Evolutionary conservation across 2,329 filamentous ascomycete species (phyloP), one percentile per base, ranked within the genome.

Genomic region (Alternaria conjuncta): DNA sequence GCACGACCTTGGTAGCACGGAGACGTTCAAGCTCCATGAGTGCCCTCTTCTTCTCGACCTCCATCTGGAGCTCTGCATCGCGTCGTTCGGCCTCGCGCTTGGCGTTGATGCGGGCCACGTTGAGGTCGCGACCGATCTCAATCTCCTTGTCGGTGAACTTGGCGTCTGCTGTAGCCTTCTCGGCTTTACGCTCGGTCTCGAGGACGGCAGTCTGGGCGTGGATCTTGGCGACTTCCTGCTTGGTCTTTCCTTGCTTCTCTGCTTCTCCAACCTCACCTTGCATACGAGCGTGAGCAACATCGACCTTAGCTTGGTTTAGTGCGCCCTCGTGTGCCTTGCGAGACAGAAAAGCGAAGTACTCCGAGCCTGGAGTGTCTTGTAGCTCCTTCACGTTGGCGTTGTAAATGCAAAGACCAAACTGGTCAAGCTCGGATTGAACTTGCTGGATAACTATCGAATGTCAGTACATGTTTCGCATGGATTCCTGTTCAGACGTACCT

Each of bases 201-300:
- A 92, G 87, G 2, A 96, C 92, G 2, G 92, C 92, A 1, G 93
- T 96, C 71, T 93, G 89, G 68, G 93, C 92, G 78, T 94, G 88
- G 81, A 96, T 96, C 83, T 94, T 95, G 71, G 92, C 92, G 45
- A 96, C 92, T 75, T 94, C 91, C 58, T 94, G 92, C 77, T 96
- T 93, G 66, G 94, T 91, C 73, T 92, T 87, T 67, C 93, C 93
- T 74, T 89, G 88, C 73, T 92, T 91, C 77, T 93, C 86, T 23
- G 92, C 89, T 79, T 96, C 92, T 61, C 91, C 91, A 13, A 93
- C 90, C 70, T 90, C 90, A 73, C 91, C 91, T 55, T 85, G 85
- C 71, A 88, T 88, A 13, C 84, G 80, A 8, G 86, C 87, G 67
- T 87, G 83, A 13, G 86, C 86, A 20, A 88, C 86, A 65, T 88